Base-by-base conservation (phyloP, 2,329 filamentous ascomycete species). In the Colletotrichum echinochloae region DNA sequence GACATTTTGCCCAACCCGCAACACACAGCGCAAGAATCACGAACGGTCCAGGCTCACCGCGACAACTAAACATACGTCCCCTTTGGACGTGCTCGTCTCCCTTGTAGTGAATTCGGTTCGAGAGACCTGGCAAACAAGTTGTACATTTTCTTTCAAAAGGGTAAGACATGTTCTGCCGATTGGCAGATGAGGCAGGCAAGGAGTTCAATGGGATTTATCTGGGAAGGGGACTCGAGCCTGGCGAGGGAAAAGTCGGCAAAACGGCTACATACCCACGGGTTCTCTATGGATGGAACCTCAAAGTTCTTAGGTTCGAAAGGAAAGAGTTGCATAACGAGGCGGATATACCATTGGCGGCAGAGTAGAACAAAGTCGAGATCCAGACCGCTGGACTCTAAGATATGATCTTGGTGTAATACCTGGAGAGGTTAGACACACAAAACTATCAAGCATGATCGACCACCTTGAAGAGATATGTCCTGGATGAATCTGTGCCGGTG, bases 1-100 rank as follows among this genome's bases (percentile, higher is more conserved):
- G 81, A 84, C 63, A 75, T 81, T 37, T 77, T 83, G 61, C 78
- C 83, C 5, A 81, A 79, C 48, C 74, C 79, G 7, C 76, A 77
- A 20, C 61, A 73, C 57, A 73, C 74, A 61, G 72, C 75, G 48
- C 70, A 73, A 35, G 71, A 70, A 26, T 70, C 56, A 33, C 44
- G 71, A 37, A 70, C 56, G n/a, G 71, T 65, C 4, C 67, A 72
- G 51, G 71, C 35, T 65, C 75, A 67, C 56, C 69, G 37, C 60
- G 74, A 49, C 65, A 74, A 49, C 55, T 70, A 71, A 61, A 60
- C 61, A 72, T 12, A 5, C 51, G 49, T 59, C 68, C 20, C 41
- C 2, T 39, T 39, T n/a, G 52, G 73, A 65, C 70, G 52, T 39
- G 14, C 23, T n/a, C 69, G 65, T 60, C 71, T 65, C 70, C 64